Evolutionary conservation across 2,329 filamentous ascomycete species (phyloP).

Genomic region (Verticillium longisporum): DNA sequence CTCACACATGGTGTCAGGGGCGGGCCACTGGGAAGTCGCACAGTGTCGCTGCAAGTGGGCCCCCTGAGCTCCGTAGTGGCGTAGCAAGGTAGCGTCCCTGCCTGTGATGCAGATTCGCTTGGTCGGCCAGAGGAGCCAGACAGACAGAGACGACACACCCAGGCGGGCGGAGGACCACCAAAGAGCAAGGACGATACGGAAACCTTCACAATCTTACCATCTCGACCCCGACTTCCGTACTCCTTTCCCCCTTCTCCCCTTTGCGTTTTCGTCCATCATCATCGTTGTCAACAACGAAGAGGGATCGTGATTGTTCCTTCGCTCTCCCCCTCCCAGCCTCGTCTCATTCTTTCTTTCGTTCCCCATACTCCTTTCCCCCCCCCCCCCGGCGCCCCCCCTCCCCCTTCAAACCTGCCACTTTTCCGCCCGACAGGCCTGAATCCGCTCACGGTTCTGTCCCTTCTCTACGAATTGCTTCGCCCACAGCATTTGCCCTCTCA

Average conservation of each 20-base stretch:
- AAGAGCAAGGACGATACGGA: conserved; percentile 1
- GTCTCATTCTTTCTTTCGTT: neutral
- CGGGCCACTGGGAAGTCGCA: neutral
- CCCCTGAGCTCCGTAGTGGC: neutral
- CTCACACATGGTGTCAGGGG: conserved; percentile 3
- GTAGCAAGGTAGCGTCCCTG: neutral
- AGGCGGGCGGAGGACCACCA: neutral
- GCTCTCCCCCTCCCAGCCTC: neutral
- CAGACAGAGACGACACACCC: neutral
- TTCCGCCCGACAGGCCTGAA: neutral
- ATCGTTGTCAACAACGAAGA: conserved; percentile 11
- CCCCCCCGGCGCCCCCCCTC: neutral
- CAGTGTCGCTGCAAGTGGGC: conserved; percentile 1
- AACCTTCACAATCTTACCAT: conserved; percentile 9
- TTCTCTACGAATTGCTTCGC: neutral
- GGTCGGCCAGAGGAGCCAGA: neutral
- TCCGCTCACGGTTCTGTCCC: neutral
- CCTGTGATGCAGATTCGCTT: conserved; percentile 3
- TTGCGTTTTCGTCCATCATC: conserved; percentile 18
- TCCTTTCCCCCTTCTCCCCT: conserved; percentile 8
- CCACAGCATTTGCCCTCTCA: neutral
- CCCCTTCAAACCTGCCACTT: neutral
- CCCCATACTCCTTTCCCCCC: neutral
- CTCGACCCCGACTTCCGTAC: conserved; percentile 10
- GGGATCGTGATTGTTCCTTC: neutral